Evolutionary conservation across 352 stramenopile genomes (phyloP).

Genomic region (Elongisporangium prolatum): DNA sequence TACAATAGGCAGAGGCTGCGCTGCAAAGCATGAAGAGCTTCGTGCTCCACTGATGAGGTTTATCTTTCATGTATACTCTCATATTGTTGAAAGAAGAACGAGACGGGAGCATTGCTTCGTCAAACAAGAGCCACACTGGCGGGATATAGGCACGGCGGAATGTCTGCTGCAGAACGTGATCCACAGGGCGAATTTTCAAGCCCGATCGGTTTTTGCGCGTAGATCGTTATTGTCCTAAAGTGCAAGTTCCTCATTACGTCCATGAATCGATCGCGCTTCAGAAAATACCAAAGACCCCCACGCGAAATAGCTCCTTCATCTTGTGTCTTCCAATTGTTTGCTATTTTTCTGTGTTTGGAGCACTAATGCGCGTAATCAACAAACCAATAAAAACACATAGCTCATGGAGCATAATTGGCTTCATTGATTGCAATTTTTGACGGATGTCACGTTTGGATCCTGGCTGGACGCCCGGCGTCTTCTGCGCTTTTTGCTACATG

Average conservation of each 20-base stretch:
- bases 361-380: constrained; percentile 4
- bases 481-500: constrained; percentile 1
- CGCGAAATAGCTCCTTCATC: constrained; percentile 6
- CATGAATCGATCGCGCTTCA: constrained; percentile 8
- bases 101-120: constrained; percentile 16
- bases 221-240: constrained; percentile 14
- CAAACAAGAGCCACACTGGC: constrained; percentile 9
- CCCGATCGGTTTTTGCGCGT: constrained; percentile 1
- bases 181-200: constrained; percentile 16
- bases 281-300: constrained; percentile 5
- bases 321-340: constrained; percentile 9
- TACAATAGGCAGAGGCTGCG: constrained; percentile 11
- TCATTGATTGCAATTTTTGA: too few relatives aligned
- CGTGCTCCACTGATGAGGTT: constrained; percentile 11
- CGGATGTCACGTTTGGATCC: constrained; percentile 10
- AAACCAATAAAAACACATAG: constrained; percentile 5
- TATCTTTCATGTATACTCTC: too few relatives aligned
- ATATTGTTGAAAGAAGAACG: constrained; percentile 14
- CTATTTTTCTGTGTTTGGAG: constrained; percentile 10
- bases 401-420: too few relatives aligned
- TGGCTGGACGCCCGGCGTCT: not conserved
- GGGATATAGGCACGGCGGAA: constrained; percentile 10
- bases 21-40: constrained; percentile 17
- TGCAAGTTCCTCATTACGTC: constrained; percentile 11
- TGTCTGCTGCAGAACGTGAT: too few relatives aligned